phyloP scores from a whole-genome alignment of 192 early-diverging fungal species.

The Gryganskiella cystojenkinii region DNA sequence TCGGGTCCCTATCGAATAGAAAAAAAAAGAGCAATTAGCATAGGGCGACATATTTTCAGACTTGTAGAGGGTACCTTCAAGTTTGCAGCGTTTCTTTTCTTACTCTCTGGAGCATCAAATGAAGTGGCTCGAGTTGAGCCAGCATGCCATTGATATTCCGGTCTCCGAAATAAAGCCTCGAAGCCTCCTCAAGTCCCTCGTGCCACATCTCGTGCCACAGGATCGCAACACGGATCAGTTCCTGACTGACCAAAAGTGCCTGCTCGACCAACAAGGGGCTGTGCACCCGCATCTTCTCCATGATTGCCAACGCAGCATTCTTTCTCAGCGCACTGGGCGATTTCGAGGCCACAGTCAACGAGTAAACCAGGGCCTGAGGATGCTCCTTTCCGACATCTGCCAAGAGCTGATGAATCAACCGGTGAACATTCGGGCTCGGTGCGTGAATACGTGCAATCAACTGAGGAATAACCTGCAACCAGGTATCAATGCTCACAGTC shows the following conservation, averaged over 20 bases:
- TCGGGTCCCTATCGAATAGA: constrained; percentile 74
- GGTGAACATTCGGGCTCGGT: constrained; percentile 76
- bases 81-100: too few relatives aligned
- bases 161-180: constrained; percentile 78
- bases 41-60: too few relatives aligned
- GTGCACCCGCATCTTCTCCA: constrained; percentile 92
- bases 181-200: constrained; percentile 91
- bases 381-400: constrained; percentile 92
- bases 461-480: constrained; percentile 98
- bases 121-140: constrained; percentile 83
- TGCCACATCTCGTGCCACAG: constrained; percentile 99
- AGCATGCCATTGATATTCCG: constrained; percentile 92
- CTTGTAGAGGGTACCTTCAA: too few relatives aligned
- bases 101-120: constrained; percentile 83
- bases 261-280: constrained; percentile 89
- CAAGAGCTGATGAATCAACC: constrained; percentile 89
- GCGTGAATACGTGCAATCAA: constrained; percentile 94
- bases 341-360: constrained; percentile 95
- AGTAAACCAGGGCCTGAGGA: constrained; percentile 98
- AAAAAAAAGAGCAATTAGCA: neutral
- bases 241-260: constrained; percentile 93
- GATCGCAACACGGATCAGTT: constrained; percentile 96
- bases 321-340: constrained; percentile 82
- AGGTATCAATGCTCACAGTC: constrained; percentile 88
- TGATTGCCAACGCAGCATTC: constrained; percentile 83